Evolutionary conservation across 164 flowering plant genomes (phyloP), one percentile per base, ranked within the genome.

Genomic region (Echeveria elegans): DNA sequence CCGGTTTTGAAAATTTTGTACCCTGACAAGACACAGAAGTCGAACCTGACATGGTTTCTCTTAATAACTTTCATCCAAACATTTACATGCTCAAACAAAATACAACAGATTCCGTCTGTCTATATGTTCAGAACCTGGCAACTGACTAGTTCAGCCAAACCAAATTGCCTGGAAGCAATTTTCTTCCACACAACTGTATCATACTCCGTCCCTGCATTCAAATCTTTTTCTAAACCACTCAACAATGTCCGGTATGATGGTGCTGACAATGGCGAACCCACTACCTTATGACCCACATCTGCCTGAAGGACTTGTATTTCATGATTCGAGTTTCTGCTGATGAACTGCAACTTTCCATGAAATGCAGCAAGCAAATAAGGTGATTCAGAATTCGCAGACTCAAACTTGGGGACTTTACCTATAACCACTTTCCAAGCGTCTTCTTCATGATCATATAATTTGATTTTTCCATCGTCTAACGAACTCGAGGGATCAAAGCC

Each of bases 401-500:
- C 90, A 65, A 68, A 72, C 65, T 83, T 76, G 28, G 97, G 96
- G 59, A 87, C 86, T 69, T 86, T 82, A 60, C 83, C 85, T 43
- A 78, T 75, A 28, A 88, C 82, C 65, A 88, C 86, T 76, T 86
- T 88, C 98, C 96, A 89, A 59, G 84, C 71, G 79, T 92, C 96
- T 45, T 82, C 88, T 69, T 77, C 69, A 9, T 81, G 47, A 16
- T 90, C 95, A 69, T 92, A 92, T 6, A 83, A 78, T 74, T 87
- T 88, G 66, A 92, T 88, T 75, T 80, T 87, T 34, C 85, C 88
- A 78, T 80, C 82, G 61, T 92, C 90, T 37, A 79, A 67, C 38
- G 92, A 81, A 71, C 85, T 87, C 10, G 96, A 88, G 40, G 78
- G 77, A 1, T 96, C 86, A 15, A 90, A 93, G 8, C 93, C 91